Percentiles rank a stretch among this genome's conserved stretches.
phyloP scores from a whole-genome alignment of 345 rosid species.

The Pugionium cornutum region DNA sequence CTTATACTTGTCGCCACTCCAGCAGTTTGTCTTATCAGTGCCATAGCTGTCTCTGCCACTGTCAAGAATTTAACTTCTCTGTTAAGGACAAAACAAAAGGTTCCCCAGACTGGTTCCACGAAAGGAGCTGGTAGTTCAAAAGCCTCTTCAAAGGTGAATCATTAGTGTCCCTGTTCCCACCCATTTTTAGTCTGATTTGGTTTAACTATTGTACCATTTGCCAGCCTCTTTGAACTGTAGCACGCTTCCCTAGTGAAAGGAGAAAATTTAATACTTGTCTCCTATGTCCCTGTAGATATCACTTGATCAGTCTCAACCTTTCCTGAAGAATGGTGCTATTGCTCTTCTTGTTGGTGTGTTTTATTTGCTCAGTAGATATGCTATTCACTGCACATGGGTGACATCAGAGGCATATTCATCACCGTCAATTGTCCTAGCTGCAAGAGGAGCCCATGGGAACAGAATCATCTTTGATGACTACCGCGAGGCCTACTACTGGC shows the following conservation, averaged over 20 bases:
- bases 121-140: slow-evolving; percentile 70
- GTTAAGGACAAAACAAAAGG: slow-evolving; percentile 74
- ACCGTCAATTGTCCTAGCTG: slow-evolving; percentile 96
- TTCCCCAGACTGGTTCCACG: slow-evolving; percentile 55
- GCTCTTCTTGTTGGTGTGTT: slow-evolving; percentile 87
- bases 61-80: slow-evolving; percentile 75
- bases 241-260: background rate
- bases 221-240: background rate
- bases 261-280: slow-evolving; percentile 7
- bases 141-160: slow-evolving; percentile 82
- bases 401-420: slow-evolving; percentile 99
- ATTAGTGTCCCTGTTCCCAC: slow-evolving; percentile 4
- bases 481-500: slow-evolving; percentile 99
- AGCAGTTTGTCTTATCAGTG: slow-evolving; percentile 93
- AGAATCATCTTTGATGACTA: slow-evolving; percentile 96
- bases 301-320: slow-evolving; percentile 96
- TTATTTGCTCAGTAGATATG: slow-evolving; percentile 87
- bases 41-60: slow-evolving; percentile 95
- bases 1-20: slow-evolving; percentile 97
- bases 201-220: background rate
- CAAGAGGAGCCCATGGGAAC: slow-evolving; percentile 97
- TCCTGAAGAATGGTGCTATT: slow-evolving; percentile 80
- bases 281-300: slow-evolving; percentile 52
- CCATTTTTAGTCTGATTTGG: background rate
- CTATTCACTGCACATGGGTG: slow-evolving; percentile 96